Conservation (phyloP, 208 protist species). For the Herpetomonas samuelpessoai region DNA sequence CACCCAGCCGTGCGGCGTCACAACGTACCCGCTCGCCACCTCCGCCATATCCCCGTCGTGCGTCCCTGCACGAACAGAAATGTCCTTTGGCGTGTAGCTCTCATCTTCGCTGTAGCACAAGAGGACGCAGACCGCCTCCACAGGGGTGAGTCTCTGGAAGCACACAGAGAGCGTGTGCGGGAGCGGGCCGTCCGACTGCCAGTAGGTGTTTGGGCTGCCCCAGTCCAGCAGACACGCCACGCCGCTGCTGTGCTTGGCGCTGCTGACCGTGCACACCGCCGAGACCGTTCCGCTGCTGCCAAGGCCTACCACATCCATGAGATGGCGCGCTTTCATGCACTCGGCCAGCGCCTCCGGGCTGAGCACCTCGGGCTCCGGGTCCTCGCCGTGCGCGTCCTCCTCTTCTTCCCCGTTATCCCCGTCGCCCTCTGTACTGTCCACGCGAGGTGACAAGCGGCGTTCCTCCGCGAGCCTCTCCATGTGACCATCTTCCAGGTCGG, state of each 20-base stretch:
- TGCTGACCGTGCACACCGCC: slow-evolving; percentile 81
- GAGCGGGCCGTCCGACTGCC: slow-evolving; percentile 87
- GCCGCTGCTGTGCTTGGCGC: slow-evolving; percentile 88
- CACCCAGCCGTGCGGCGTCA: slow-evolving; percentile 59
- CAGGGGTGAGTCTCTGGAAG: slow-evolving; percentile 44
- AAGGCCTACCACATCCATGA: slow-evolving; percentile 26
- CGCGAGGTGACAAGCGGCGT: no score
- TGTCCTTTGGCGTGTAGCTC: slow-evolving; percentile 83
- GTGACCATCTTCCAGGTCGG: no score
- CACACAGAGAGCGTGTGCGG: slow-evolving; percentile 78
- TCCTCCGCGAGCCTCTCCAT: no score
- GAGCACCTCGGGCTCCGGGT: slow-evolving; percentile 6
- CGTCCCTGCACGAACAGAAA: slow-evolving; percentile 64
- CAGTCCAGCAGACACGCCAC: slow-evolving; percentile 58
- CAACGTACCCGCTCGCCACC: slow-evolving; percentile 42
- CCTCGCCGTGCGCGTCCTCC: background rate
- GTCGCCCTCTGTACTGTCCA: no score
- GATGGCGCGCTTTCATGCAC: slow-evolving; percentile 13
- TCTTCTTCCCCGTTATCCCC: background rate
- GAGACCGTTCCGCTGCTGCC: slow-evolving; percentile 9
- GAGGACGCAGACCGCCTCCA: slow-evolving; percentile 58
- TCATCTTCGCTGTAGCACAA: slow-evolving; percentile 72
- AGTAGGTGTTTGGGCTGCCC: slow-evolving; percentile 61
- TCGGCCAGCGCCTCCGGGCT: slow-evolving; percentile 17
- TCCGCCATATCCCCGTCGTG: slow-evolving; percentile 66